These are phyloP conservation scores for Prinsepia uniflora DNA, from an alignment of 306 rosid species.

Conservation along the genomic window DNA sequence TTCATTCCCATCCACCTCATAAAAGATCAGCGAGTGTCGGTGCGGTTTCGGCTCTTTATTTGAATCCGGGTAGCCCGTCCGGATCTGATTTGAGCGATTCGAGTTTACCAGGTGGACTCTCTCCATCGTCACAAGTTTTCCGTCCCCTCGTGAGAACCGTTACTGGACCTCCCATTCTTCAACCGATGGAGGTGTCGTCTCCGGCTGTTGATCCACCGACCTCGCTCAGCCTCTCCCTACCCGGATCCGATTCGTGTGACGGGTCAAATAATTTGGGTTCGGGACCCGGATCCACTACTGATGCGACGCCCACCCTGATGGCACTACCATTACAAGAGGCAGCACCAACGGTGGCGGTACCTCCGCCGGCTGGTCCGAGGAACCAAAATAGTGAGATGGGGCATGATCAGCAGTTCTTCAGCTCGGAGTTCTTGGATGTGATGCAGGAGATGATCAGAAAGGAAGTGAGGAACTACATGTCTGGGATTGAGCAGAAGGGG, in stretches of 20 bases:
- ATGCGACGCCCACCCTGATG: constrained; percentile 7
- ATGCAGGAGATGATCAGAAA: constrained; percentile 81
- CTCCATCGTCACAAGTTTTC: constrained; percentile 22
- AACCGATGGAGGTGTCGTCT: constrained; percentile 29
- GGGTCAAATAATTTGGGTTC: constrained; percentile 14
- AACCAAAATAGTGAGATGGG: constrained; percentile 8
- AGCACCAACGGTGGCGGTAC: not conserved
- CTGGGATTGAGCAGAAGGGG: constrained; percentile 63
- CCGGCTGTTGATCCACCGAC: constrained; percentile 58
- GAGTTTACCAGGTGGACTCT: constrained; percentile 32
- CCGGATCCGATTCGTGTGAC: constrained; percentile 43
- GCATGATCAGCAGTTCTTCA: constrained; percentile 51
- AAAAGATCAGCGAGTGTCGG: constrained; percentile 73
- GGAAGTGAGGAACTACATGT: constrained; percentile 75
- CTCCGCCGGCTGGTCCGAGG: not conserved
- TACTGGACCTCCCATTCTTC: constrained; percentile 5
- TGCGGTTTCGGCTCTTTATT: constrained; percentile 29
- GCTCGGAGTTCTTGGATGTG: constrained; percentile 50
- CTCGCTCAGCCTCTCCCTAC: constrained; percentile 57
- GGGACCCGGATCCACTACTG: constrained; percentile 10
- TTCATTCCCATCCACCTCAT: constrained; percentile 35
- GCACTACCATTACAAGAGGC: not conserved
- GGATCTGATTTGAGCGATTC: constrained; percentile 80
- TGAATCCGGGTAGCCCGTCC: constrained; percentile 59
- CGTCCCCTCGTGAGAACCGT: constrained; percentile 21